phyloP scores from a whole-genome alignment of 2,329 filamentous ascomycete genomes.

The Scedosporium apiospermum region DNA sequence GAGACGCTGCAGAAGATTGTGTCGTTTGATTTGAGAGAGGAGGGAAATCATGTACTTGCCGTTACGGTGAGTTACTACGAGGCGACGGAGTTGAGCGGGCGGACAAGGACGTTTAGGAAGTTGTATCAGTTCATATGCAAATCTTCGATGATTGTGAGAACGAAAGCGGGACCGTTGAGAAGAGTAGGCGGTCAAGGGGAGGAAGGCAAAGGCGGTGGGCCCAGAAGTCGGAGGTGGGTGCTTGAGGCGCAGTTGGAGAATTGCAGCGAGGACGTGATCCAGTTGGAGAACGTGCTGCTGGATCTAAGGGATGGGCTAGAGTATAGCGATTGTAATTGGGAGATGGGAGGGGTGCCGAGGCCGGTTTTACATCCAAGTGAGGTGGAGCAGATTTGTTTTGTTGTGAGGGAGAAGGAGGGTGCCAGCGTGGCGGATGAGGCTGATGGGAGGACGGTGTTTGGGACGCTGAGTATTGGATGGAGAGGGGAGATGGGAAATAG shows the following conservation, averaged over 20 bases:
- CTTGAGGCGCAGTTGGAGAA: slow-evolving; percentile 96
- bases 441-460: slow-evolving; percentile 59
- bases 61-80: slow-evolving; percentile 95
- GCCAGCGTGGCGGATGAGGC: slow-evolving; percentile 26
- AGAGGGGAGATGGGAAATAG: slow-evolving; percentile 80
- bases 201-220: not conserved
- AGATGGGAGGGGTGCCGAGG: slow-evolving; percentile 28
- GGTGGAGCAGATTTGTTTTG: slow-evolving; percentile 57
- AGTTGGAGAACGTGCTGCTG: slow-evolving; percentile 58
- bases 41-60: slow-evolving; percentile 85
- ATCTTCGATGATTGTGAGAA: slow-evolving; percentile 79
- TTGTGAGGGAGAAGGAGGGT: slow-evolving; percentile 38
- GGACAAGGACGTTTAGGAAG: slow-evolving; percentile 82
- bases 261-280: slow-evolving; percentile 72
- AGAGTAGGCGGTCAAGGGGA: slow-evolving; percentile 19
- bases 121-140: slow-evolving; percentile 95
- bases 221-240: slow-evolving; percentile 46
- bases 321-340: slow-evolving; percentile 50
- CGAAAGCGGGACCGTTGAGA: slow-evolving; percentile 63
- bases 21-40: slow-evolving; percentile 81
- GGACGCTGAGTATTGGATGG: slow-evolving; percentile 81
- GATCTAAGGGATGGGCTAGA: slow-evolving; percentile 41
- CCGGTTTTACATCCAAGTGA: slow-evolving; percentile 53
- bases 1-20: slow-evolving; percentile 73
- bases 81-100: slow-evolving; percentile 58